phyloP scores from a whole-genome alignment of 257 asterid species.

The Cruciata laevipes region DNA sequence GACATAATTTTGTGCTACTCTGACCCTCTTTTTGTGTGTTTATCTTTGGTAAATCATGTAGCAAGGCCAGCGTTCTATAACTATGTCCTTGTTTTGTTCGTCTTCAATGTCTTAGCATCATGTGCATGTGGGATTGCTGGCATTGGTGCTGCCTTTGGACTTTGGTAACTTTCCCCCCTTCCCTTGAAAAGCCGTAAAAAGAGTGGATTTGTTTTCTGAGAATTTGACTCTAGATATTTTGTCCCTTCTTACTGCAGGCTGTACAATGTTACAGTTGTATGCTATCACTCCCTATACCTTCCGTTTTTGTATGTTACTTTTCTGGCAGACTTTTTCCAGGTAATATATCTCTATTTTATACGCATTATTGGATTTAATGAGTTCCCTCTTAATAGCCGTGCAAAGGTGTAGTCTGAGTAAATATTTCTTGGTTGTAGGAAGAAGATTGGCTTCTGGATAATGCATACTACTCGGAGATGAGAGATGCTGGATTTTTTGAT shows the following conservation, averaged over 20 bases:
- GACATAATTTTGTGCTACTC: neutral
- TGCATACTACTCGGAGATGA: constrained; percentile 87
- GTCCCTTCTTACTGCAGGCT: constrained; percentile 42
- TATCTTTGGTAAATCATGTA: constrained; percentile 21
- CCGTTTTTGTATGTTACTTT: constrained; percentile 59
- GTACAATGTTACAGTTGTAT: constrained; percentile 43
- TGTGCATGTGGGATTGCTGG: constrained; percentile 67
- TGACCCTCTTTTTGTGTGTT: neutral
- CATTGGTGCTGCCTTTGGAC: constrained; percentile 58
- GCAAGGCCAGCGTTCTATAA: constrained; percentile 89
- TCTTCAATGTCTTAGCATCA: constrained; percentile 35
- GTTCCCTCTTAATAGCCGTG: neutral
- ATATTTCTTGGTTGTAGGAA: constrained; percentile 38
- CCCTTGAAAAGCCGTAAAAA: neutral
- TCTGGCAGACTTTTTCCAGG: constrained; percentile 82
- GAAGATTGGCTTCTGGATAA: constrained; percentile 89
- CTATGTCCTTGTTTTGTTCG: constrained; percentile 73
- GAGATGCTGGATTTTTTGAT: constrained; percentile 86
- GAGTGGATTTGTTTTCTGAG: neutral
- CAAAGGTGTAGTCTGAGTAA: neutral
- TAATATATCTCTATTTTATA: constrained; percentile 17
- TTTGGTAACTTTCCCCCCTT: constrained; percentile 35
- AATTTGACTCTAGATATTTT: too few species aligned
- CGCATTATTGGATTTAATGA: neutral
- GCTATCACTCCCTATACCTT: constrained; percentile 72